These are phyloP conservation scores for Thraustotheca clavata DNA, from an alignment of 352 stramenopile species.

Conservation along the genomic window DNA sequence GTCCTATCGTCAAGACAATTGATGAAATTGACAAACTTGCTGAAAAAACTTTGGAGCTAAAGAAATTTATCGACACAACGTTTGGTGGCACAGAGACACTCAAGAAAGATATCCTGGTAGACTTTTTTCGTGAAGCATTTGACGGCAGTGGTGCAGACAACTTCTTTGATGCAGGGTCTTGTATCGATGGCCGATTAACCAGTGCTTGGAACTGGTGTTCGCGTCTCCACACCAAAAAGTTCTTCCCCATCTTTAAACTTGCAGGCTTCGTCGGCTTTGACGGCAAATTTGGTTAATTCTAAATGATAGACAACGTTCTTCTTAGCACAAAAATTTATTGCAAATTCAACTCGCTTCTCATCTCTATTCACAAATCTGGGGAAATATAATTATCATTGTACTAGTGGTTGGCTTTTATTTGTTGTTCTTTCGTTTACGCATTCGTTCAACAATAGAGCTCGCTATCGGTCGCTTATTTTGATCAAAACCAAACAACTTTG, in stretches of 20 bases:
- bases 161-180: constrained; percentile 93
- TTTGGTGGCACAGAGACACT: constrained; percentile 84
- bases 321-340: constrained; percentile 63
- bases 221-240: constrained; percentile 88
- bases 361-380: too few species aligned
- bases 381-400: too few species aligned
- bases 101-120: constrained; percentile 86
- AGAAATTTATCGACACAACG: constrained; percentile 53
- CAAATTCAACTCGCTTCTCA: too few species aligned
- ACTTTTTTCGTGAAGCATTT: constrained; percentile 96
- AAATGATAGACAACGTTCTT: constrained; percentile 49
- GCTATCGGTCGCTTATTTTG: too few species aligned
- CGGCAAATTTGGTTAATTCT: constrained; percentile 84
- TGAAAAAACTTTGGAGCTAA: constrained; percentile 36
- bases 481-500: too few species aligned
- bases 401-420: too few species aligned
- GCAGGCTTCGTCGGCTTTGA: constrained; percentile 96
- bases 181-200: constrained; percentile 94
- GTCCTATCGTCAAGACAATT: constrained; percentile 82
- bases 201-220: constrained; percentile 98
- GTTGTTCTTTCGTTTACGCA: too few species aligned
- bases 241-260: constrained; percentile 95
- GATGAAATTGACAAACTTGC: constrained; percentile 58
- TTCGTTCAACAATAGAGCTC: too few species aligned
- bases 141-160: constrained; percentile 93